Conservation (phyloP, 148 eudicot species). For the Vaccinium vitisidaea region DNA sequence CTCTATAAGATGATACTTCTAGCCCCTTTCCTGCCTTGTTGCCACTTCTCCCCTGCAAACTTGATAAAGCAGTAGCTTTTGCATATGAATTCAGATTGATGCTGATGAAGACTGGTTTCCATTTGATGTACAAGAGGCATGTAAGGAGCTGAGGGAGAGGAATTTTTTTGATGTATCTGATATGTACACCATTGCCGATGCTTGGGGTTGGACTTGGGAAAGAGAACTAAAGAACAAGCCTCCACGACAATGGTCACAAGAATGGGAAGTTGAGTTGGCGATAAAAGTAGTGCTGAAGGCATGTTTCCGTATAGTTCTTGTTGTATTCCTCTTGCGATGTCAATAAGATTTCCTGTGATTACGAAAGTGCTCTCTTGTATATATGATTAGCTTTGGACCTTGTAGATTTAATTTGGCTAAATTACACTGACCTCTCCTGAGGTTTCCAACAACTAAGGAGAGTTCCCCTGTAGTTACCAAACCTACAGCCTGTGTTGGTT, state of each 20-base stretch:
- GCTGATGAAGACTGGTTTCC: conserved; percentile 97
- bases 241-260: conserved; percentile 90
- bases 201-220: conserved; percentile 99
- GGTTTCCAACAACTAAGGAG: neutral
- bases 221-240: conserved; percentile 71
- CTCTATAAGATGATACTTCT: neutral
- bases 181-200: conserved; percentile 96
- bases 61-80: neutral
- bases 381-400: neutral
- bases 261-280: conserved; percentile 97
- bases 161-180: conserved; percentile 77
- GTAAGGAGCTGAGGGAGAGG: conserved; percentile 76
- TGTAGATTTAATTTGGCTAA: neutral
- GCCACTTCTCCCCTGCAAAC: neutral
- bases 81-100: conserved; percentile 55
- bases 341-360: conserved; percentile 2
- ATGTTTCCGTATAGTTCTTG: conserved; percentile 25
- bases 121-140: conserved; percentile 68
- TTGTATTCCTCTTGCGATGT: conserved; percentile 7
- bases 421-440: neutral
- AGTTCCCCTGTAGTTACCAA: neutral
- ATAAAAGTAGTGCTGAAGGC: conserved; percentile 82
- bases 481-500: neutral
- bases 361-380: neutral
- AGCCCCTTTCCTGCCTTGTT: neutral